Evolutionary conservation across 495 filamentous ascomycete genomes (phyloP).

Genomic region (Penicillium salamii): DNA sequence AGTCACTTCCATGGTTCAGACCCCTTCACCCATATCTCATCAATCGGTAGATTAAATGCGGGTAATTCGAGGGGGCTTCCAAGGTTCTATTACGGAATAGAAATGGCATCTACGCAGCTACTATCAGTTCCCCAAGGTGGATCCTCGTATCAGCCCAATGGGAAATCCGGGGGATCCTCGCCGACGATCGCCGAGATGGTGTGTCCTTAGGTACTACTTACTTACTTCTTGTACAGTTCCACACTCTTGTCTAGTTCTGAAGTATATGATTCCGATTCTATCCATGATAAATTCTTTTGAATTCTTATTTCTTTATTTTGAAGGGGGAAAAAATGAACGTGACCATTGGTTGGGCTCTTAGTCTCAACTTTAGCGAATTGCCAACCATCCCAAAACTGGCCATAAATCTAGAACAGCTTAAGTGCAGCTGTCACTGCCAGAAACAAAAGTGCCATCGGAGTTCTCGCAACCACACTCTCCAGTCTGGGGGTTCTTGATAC

Average conservation of each 20-base stretch:
- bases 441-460: conserved; percentile 34
- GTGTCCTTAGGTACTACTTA: no score
- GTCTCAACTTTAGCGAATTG: no score
- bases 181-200: conserved; percentile 10
- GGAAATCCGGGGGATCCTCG: conserved; percentile 9
- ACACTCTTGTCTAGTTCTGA: no score
- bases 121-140: no score
- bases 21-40: not conserved
- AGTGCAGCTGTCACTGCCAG: conserved; percentile 25
- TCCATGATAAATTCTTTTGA: no score
- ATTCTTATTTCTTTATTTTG: no score
- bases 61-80: no score
- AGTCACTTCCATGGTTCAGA: not conserved
- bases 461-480: conserved; percentile 39
- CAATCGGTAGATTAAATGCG: not conserved
- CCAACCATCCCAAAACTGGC: not conserved
- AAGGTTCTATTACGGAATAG: conserved; percentile 8
- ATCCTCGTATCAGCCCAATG: conserved; percentile 9
- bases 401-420: not conserved
- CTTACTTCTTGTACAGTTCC: no score
- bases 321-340: no score
- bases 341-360: no score
- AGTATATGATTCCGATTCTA: no score
- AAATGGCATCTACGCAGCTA: not conserved
- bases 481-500: conserved; percentile 32